phyloP scores from a whole-genome alignment of 2,329 filamentous ascomycete species.

The Ceratocystis lukuohia region DNA sequence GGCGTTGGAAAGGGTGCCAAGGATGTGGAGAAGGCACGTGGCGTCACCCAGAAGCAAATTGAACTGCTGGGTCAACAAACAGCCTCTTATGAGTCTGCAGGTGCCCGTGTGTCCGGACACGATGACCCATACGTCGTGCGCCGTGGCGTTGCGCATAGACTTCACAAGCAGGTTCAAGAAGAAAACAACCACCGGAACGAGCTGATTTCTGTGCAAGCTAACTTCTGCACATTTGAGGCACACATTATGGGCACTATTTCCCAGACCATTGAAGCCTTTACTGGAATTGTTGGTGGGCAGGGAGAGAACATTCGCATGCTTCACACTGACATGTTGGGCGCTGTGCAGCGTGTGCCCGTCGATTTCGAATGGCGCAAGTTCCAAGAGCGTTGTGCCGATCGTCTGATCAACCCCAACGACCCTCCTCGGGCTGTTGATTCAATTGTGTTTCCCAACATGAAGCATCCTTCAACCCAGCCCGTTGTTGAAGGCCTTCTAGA shows the following conservation, averaged over 20 bases:
- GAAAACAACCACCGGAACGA: constrained; percentile 96
- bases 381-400: constrained; percentile 51
- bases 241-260: constrained; percentile 77
- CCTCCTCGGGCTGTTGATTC: constrained; percentile 59
- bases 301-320: constrained; percentile 68
- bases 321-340: constrained; percentile 70
- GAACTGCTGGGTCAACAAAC: constrained; percentile 82
- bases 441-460: constrained; percentile 78
- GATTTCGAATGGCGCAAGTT: constrained; percentile 93
- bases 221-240: constrained; percentile 74
- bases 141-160: constrained; percentile 65
- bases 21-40: constrained; percentile 78
- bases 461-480: constrained; percentile 64
- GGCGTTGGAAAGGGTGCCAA: constrained; percentile 78
- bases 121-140: constrained; percentile 84
- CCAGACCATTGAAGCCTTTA: constrained; percentile 68
- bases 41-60: constrained; percentile 84
- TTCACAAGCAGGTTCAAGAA: constrained; percentile 82
- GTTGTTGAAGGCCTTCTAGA: constrained; percentile 81
- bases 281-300: constrained; percentile 65
- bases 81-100: constrained; percentile 62
- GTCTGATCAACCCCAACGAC: constrained; percentile 65
- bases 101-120: constrained; percentile 53
- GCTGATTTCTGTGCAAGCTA: constrained; percentile 78
- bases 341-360: constrained; percentile 60